Evolutionary conservation across 345 rosid species (phyloP), one percentile per base, ranked within the genome.

Genomic region (Jatropha curcas): DNA sequence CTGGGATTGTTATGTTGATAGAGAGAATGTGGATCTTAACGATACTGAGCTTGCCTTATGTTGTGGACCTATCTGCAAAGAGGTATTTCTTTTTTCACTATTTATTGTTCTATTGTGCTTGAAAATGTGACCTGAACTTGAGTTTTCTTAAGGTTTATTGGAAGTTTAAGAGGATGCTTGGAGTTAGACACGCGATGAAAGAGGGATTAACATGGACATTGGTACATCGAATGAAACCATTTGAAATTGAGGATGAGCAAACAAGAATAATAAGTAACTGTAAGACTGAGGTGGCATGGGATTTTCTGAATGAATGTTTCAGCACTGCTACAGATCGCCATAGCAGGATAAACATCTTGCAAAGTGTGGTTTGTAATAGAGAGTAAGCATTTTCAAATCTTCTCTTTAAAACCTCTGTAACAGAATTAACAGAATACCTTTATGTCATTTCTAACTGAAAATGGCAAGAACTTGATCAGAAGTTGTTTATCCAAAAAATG

Each of bases 271-370:
- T 56, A 31, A 56, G 71, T 61, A 65, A 65, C 43, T 57, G 62
- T 17, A 71, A 77, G 37, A 39, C 59, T 13, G 46, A 68, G 2
- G 17, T 77, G 9, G 72, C 76, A 0, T 56, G 39, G 59, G 58
- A 77, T n/a, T 50, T 77, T 16, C 53, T 77, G 39, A 58, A 77
- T 25, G 80, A 77, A 20, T 65, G 76, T 48, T 77, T 77, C 28
- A 8, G 1, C 1, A 27, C 56, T 16, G 33, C 5, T 35, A 22
- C 30, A 13, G 77, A 74, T 41, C 3, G 67, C 3, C 33, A 41
- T 17, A 50, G 72, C 2, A 37, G 17, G n/a, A 68, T 67, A 4
- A 60, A 69, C 12, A 35, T 45, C 2, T 25, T 41, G 7, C 63
- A 76, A 22, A 70, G 57, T 31, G 64, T 76, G 50, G 65, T 31